These are phyloP conservation scores for Lignosus rhinocerotis DNA, from an alignment of 1,284 basidiomycete species.

Conservation along the genomic window DNA sequence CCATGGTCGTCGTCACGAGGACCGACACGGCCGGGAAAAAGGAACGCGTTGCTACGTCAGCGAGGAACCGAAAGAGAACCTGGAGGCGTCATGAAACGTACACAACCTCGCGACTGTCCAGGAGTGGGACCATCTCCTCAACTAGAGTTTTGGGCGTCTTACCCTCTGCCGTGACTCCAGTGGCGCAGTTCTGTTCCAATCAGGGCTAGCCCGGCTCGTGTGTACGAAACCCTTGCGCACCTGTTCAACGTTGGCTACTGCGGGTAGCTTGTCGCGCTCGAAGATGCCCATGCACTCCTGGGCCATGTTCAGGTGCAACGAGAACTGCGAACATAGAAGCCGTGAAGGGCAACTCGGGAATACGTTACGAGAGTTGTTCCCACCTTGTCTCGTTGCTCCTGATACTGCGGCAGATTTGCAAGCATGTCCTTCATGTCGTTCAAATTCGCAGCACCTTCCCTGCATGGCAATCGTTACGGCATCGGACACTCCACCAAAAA, in stretches of 20 bases:
- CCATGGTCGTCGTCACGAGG: constrained; percentile 5
- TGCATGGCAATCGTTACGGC: constrained; percentile 28
- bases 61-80: not conserved
- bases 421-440: constrained; percentile 99
- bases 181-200: constrained; percentile 77
- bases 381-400: constrained; percentile 93
- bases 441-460: constrained; percentile 82
- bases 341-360: not conserved
- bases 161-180: constrained; percentile 85
- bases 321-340: constrained; percentile 62
- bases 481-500: not conserved
- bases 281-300: constrained; percentile 96
- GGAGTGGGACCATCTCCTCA: constrained; percentile 97
- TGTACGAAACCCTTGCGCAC: constrained; percentile 38
- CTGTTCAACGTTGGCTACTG: constrained; percentile 94
- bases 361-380: constrained; percentile 1
- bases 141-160: constrained; percentile 91
- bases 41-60: constrained; percentile 14
- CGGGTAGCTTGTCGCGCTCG: constrained; percentile 83
- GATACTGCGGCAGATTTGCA: constrained; percentile 92
- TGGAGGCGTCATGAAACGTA: constrained; percentile 38
- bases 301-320: constrained; percentile 95
- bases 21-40: not conserved
- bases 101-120: constrained; percentile 86
- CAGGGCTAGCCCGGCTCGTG: not conserved